Evolutionary conservation across 495 filamentous ascomycete species (phyloP).

Genomic region (Aspergillus indologenus): DNA sequence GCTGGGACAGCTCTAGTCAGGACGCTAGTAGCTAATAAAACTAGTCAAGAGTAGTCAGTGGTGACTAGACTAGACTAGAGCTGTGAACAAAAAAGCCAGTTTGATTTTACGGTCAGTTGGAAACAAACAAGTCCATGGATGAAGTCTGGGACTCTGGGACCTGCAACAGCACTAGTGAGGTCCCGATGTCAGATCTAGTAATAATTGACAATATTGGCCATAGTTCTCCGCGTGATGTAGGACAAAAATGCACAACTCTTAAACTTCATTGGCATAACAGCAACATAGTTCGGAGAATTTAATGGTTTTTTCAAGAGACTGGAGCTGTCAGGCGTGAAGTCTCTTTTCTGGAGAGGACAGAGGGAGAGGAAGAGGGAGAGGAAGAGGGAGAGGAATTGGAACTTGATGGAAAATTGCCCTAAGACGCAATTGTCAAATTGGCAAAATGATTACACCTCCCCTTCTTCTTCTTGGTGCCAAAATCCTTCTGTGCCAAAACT

Average conservation of each 20-base stretch:
- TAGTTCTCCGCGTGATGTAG: constrained; percentile 5
- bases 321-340: neutral
- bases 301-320: constrained; percentile 1
- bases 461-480: neutral
- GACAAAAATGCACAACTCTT: constrained; percentile 9
- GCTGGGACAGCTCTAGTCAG: constrained; percentile 22
- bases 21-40: constrained; percentile 13
- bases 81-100: constrained; percentile 9
- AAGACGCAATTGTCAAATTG: neutral
- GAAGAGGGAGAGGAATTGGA: neutral
- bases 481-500: constrained; percentile 7
- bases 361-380: neutral
- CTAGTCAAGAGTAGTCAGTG: constrained; percentile 9
- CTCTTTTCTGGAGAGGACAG: neutral
- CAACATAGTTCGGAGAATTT: constrained; percentile 4
- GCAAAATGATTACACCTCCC: constrained; percentile 7
- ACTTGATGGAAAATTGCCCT: neutral
- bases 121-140: constrained; percentile 26
- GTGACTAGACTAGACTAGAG: neutral
- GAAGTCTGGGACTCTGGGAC: constrained; percentile 15
- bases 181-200: constrained; percentile 26
- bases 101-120: constrained; percentile 20
- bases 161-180: constrained; percentile 22
- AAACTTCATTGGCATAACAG: constrained; percentile 1
- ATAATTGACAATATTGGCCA: constrained; percentile 25